Evolutionary conservation across 345 rosid genomes (phyloP).

Genomic region (Mallotus nudiflorus): DNA sequence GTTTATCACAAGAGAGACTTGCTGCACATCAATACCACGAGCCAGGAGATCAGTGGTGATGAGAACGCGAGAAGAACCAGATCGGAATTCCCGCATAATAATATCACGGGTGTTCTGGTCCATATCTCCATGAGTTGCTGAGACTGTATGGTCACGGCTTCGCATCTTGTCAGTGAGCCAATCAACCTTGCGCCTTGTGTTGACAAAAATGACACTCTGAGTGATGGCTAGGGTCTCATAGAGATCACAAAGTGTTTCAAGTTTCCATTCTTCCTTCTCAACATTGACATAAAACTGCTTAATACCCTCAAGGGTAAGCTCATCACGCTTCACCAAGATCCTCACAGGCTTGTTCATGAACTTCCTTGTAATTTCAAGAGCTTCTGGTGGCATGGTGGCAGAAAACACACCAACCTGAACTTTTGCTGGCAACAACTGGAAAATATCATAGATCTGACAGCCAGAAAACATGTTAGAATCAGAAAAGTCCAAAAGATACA

Average conservation of each 20-base stretch:
- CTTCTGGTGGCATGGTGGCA: conserved; percentile 38
- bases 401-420: conserved; percentile 35
- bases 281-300: conserved; percentile 33
- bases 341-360: conserved; percentile 41
- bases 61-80: conserved; percentile 54
- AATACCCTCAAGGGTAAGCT: conserved; percentile 36
- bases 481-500: background rate
- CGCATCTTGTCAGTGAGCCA: conserved; percentile 40
- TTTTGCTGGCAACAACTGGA: conserved; percentile 35
- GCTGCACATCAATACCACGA: conserved; percentile 58
- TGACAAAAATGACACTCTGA: conserved; percentile 35
- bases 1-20: conserved; percentile 54
- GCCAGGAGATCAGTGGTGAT: conserved; percentile 53
- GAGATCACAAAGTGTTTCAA: conserved; percentile 32
- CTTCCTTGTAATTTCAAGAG: conserved; percentile 35
- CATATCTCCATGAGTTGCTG: conserved; percentile 41
- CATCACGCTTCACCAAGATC: conserved; percentile 37
- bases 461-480: background rate
- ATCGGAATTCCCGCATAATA: conserved; percentile 52
- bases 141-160: conserved; percentile 33
- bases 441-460: conserved; percentile 30
- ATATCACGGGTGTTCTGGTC: conserved; percentile 56
- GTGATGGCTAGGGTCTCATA: conserved; percentile 36
- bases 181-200: conserved; percentile 36
- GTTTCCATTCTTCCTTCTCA: conserved; percentile 33